These are phyloP conservation scores for Hibiscus mutabilis DNA, from an alignment of 345 rosid species.

Conservation along the genomic window DNA sequence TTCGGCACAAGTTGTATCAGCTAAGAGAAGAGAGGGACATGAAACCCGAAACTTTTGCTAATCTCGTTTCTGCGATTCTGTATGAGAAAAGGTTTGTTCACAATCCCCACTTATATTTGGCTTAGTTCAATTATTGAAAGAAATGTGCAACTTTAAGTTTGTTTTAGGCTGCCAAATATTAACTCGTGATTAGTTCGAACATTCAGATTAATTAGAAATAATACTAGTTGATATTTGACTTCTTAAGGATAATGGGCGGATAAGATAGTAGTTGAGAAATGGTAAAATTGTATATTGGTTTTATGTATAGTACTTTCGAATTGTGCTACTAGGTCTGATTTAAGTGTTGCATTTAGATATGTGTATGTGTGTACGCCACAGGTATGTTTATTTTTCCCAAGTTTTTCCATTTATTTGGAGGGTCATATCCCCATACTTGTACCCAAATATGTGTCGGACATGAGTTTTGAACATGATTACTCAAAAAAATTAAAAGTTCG, in stretches of 20 bases:
- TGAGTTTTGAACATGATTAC: background rate
- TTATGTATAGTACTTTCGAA: background rate
- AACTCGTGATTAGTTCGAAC: background rate
- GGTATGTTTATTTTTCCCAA: too few species aligned
- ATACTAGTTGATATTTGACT: too few species aligned
- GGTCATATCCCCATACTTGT: too few species aligned
- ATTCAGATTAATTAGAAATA: background rate
- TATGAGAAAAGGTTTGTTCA: slow-evolving; percentile 82
- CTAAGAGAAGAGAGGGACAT: slow-evolving; percentile 94
- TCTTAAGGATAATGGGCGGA: background rate
- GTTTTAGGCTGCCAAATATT: background rate
- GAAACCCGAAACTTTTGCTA: slow-evolving; percentile 96
- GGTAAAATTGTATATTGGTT: background rate
- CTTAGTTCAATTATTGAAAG: background rate
- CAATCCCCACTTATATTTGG: background rate
- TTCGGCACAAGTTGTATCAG: slow-evolving; percentile 82
- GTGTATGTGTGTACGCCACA: too few species aligned
- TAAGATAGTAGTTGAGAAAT: background rate
- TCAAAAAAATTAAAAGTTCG: background rate
- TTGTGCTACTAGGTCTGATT: too few species aligned
- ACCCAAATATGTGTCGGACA: background rate
- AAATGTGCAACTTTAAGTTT: background rate
- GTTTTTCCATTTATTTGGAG: too few species aligned
- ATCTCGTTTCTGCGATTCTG: slow-evolving; percentile 84
- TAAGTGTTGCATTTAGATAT: too few species aligned